These are phyloP conservation scores for Leptographium procerum DNA, from an alignment of 2,329 filamentous ascomycete species.

Conservation along the genomic window DNA sequence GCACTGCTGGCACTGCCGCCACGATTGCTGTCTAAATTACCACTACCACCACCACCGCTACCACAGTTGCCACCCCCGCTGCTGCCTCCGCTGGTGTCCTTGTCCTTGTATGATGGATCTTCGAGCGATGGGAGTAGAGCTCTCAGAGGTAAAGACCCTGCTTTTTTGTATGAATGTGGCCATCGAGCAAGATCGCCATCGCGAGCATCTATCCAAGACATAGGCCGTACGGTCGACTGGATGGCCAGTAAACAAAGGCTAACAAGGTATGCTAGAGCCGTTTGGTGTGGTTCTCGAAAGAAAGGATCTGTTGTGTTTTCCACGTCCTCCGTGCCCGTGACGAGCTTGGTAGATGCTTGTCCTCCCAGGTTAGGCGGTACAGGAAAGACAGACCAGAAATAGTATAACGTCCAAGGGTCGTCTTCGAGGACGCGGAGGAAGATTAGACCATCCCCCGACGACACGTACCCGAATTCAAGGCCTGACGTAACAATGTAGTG, in stretches of 20 bases:
- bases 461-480: conserved; percentile 8
- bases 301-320: neutral
- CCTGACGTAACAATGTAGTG: conserved; percentile 8
- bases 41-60: neutral
- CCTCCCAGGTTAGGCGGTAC: neutral
- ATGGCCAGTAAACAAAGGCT: neutral
- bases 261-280: neutral
- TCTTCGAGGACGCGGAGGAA: conserved; percentile 5
- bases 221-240: neutral
- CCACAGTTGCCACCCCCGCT: neutral
- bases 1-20: neutral
- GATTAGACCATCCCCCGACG: conserved; percentile 6
- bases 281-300: neutral
- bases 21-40: neutral
- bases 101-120: neutral
- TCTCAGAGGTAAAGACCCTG: neutral
- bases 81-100: neutral
- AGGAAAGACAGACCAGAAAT: conserved; percentile 1
- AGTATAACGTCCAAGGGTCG: conserved; percentile 3
- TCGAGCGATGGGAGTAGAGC: too few species aligned
- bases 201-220: neutral
- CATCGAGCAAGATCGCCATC: neutral
- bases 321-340: neutral
- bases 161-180: neutral
- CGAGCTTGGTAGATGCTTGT: neutral